Conservation (phyloP, 768 basidiomycete genomes). For the Calocybe gangraenosa region DNA sequence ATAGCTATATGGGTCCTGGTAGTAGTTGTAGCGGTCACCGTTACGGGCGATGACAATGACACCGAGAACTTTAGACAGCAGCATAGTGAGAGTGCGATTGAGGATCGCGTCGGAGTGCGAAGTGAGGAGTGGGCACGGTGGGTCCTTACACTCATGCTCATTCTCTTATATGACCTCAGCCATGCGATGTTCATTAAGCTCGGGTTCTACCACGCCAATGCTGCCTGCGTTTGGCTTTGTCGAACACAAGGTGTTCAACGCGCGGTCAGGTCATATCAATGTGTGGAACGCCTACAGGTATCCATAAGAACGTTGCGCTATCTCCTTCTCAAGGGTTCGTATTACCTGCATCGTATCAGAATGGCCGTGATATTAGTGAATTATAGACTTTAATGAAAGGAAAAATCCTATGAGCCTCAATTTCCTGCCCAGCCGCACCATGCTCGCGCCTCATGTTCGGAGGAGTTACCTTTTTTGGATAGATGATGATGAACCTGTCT, state of each 20-base stretch:
- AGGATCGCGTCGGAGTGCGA: not conserved
- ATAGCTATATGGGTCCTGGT: conserved; percentile 71
- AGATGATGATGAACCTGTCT: not conserved
- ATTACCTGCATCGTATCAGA: conserved; percentile 1
- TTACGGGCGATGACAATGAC: conserved; percentile 76
- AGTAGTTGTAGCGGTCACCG: conserved; percentile 66
- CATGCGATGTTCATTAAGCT: conserved; percentile 6
- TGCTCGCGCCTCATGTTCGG: not conserved
- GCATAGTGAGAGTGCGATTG: conserved; percentile 24
- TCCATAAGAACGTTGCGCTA: not conserved
- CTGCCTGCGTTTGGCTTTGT: conserved; percentile 6
- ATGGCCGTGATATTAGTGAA: conserved; percentile 2
- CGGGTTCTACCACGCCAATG: conserved; percentile 14
- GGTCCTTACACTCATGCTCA: not conserved
- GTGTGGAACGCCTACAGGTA: not conserved
- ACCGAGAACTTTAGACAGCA: conserved; percentile 65
- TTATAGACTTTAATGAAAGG: conserved; percentile 3
- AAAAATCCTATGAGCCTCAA: not conserved
- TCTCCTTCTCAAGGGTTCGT: not conserved
- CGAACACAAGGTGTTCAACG: conserved; percentile 2
- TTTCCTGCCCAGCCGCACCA: not conserved
- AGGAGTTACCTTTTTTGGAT: not conserved
- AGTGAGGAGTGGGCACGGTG: conserved; percentile 16
- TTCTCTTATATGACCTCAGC: conserved; percentile 8
- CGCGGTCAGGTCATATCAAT: not conserved